Conservation (phyloP, 176 grass and related monocot genomes). For the Oryza rufipogon region DNA sequence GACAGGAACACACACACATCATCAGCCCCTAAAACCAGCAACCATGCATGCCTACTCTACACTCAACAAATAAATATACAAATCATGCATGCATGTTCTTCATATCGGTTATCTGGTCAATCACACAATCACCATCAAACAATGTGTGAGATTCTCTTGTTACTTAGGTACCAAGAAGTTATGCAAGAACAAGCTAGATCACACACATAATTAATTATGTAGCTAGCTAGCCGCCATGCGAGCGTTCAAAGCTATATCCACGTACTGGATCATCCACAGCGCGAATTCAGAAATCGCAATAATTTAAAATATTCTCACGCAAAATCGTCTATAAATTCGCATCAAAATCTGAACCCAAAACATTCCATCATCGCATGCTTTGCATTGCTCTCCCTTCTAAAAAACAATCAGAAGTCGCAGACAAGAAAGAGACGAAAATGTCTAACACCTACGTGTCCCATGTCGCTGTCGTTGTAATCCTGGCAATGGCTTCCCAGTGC, state of each 20-base stretch:
- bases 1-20: not conserved
- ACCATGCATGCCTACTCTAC: not conserved
- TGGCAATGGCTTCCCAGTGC: slow-evolving; percentile 8
- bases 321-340: slow-evolving; percentile 15
- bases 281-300: not conserved
- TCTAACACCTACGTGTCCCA: not conserved
- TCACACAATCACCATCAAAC: slow-evolving; percentile 10
- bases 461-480: slow-evolving; percentile 3
- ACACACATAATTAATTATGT: not conserved
- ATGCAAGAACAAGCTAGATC: slow-evolving; percentile 13
- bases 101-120: not conserved
- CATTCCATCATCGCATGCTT: not conserved
- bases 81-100: not conserved
- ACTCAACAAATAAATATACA: not conserved
- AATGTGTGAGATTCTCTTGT: slow-evolving; percentile 22
- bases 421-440: not conserved
- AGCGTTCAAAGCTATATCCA: slow-evolving; percentile 26
- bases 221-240: slow-evolving; percentile 32
- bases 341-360: not conserved
- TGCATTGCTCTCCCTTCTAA: not conserved
- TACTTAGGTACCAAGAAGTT: not conserved
- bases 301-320: not conserved
- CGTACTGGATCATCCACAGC: not conserved
- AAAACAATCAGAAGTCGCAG: not conserved
- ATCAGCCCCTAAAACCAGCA: slow-evolving; percentile 31